phyloP scores from a whole-genome alignment of 2,329 filamentous ascomycete genomes.

The Colletotrichum gloeosporioides region DNA sequence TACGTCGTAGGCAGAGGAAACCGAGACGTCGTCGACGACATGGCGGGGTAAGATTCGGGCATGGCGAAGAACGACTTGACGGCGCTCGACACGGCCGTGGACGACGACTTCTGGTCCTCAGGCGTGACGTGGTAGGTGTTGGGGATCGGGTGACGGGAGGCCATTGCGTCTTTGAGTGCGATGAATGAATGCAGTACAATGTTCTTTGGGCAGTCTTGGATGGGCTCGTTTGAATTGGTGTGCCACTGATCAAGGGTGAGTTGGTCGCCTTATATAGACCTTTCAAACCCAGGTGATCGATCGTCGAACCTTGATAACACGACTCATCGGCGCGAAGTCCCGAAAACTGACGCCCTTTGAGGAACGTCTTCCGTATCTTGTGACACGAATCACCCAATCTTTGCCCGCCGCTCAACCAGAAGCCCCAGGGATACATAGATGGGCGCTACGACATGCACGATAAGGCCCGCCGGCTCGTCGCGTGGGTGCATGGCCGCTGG shows the following conservation, averaged over 20 bases:
- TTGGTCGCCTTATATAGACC: background rate
- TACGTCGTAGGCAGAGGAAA: background rate
- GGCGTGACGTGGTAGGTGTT: background rate
- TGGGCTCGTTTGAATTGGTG: background rate
- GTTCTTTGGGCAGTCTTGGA: fast-evolving
- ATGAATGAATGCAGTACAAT: background rate
- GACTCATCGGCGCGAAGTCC: background rate
- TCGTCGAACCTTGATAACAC: background rate
- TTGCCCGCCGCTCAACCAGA: background rate
- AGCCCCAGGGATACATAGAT: background rate
- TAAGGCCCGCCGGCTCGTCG: background rate
- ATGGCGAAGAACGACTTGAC: background rate
- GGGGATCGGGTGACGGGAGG: conserved; percentile 5
- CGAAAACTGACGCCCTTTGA: background rate
- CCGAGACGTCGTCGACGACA: background rate
- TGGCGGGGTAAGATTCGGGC: background rate
- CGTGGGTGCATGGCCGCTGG: background rate
- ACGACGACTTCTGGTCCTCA: background rate
- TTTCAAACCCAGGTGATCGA: background rate
- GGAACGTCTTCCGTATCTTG: background rate
- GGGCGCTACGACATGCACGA: background rate
- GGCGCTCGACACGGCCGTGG: background rate
- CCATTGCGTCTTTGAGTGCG: background rate
- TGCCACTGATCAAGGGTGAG: fast-evolving
- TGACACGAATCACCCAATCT: background rate